phyloP scores from a whole-genome alignment of 345 rosid species.

The Reutealis trisperma region DNA sequence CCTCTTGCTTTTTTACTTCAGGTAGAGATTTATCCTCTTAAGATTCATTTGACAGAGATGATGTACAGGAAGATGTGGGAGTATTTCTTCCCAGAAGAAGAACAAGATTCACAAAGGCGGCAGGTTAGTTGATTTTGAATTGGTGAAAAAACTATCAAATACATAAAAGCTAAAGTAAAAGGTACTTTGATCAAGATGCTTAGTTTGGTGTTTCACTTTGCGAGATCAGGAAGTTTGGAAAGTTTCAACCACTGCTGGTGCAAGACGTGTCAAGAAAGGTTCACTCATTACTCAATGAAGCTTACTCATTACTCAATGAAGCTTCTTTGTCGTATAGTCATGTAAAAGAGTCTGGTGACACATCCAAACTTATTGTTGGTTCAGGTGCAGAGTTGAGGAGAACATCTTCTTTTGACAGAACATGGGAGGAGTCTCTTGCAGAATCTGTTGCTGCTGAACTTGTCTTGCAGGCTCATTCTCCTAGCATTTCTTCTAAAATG shows the following conservation, averaged over 20 bases:
- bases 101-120: slow-evolving; percentile 94
- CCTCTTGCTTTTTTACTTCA: slow-evolving; percentile 30
- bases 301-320: slow-evolving; percentile 49
- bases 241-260: slow-evolving; percentile 84
- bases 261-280: slow-evolving; percentile 87
- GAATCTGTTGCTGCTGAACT: slow-evolving; percentile 87
- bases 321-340: slow-evolving; percentile 55
- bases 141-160: neutral
- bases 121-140: slow-evolving; percentile 56
- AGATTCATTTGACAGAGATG: slow-evolving; percentile 94
- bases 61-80: slow-evolving; percentile 99
- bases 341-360: slow-evolving; percentile 60
- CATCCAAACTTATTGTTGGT: slow-evolving; percentile 50
- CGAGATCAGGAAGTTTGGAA: slow-evolving; percentile 88
- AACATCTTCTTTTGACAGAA: slow-evolving; percentile 84
- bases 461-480: slow-evolving; percentile 65
- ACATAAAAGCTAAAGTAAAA: slow-evolving; percentile 8
- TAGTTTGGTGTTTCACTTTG: slow-evolving; percentile 14
- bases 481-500: slow-evolving; percentile 51
- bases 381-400: slow-evolving; percentile 70
- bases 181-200: neutral
- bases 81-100: slow-evolving; percentile 95
- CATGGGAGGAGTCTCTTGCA: slow-evolving; percentile 90
- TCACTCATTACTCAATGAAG: slow-evolving; percentile 47
- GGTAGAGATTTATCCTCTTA: slow-evolving; percentile 97